Evolutionary conservation across 805 yeast genomes (phyloP), one percentile per base, ranked within the genome.

Genomic region (Candida vartiovaarae): DNA sequence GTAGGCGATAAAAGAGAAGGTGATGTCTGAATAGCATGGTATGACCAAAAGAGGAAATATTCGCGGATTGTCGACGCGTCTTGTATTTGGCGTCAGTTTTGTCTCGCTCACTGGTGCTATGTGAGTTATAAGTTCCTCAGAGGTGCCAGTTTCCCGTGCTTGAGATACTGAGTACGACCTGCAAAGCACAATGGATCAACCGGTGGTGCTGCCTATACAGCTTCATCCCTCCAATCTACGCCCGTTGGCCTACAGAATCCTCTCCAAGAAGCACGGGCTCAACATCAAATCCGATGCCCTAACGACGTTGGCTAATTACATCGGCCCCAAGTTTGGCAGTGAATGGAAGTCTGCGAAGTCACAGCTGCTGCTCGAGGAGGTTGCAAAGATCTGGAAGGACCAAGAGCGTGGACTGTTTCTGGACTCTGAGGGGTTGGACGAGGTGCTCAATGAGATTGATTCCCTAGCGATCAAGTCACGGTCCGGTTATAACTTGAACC

Each of bases 201-300:
- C 51, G 2, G 69, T 68, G 5, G 77, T 73, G 20, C 71, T 90
- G 9, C 97, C 97, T 0, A 80, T 87, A 2, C 73, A 74, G 45
- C 76, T 91, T 2, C 84, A 80, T 42, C 87, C 96, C 0, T 77
- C 91, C 0, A 85, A 85, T 56, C 67, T 93, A 36, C 75, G 99
- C 37, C 99, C 99, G 1, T 66, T 91, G 39, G 97, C 97, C 0
- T 93, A 90, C 61, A 70, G 99, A 34, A 76, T 91, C 2, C 63
- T 93, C 7, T 86, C 98, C 4, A 91, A 89, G 63, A 93, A 91
- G 59, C 91, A 88, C 60, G 96, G 97, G 0, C 73, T 93, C 28
- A 89, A 89, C 61, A 76, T 93, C 50, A 88, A 91, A 56, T 81
- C 96, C 0, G 82, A 84, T 50, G 98, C 96, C 0, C 67, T 93